A percentile compares a stretch with the other conserved stretches of the same genome.
Conservation (phyloP, 2,329 filamentous ascomycete genomes). For the Fusarium tricinctum region DNA sequence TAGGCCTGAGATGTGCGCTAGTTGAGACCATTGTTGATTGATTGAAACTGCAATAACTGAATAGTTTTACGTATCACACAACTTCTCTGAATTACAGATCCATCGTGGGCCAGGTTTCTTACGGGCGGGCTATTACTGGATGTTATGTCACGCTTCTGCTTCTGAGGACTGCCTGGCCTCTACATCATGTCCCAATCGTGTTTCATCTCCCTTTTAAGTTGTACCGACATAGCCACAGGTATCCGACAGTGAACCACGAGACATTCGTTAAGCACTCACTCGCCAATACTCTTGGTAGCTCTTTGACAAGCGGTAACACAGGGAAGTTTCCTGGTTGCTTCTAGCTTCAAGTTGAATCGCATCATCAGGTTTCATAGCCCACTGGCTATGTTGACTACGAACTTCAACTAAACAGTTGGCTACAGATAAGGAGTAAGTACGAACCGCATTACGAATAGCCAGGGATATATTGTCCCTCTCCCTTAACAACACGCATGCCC, state of each 20-base stretch:
- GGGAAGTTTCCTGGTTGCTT: not conserved
- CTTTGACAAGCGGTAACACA: not conserved
- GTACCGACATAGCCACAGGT: not conserved
- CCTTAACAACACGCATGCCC: not conserved
- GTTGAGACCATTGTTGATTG: slow-evolving; percentile 11
- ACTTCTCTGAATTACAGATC: slow-evolving; percentile 3
- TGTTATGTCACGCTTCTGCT: slow-evolving; percentile 4
- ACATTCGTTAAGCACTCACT: not conserved
- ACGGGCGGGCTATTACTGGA: slow-evolving; percentile 11
- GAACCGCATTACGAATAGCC: not conserved
- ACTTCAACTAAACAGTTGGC: not conserved
- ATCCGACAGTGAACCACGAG: not conserved
- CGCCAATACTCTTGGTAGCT: not conserved
- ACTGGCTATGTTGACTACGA: not conserved
- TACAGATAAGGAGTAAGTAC: not conserved
- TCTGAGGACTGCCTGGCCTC: slow-evolving; percentile 7
- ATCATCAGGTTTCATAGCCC: not conserved
- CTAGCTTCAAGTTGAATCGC: not conserved
- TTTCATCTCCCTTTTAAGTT: slow-evolving; percentile 17
- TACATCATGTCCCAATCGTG: slow-evolving; percentile 14
- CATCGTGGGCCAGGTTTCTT: slow-evolving; percentile 7
- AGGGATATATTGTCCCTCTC: not conserved
- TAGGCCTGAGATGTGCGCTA: slow-evolving; percentile 23
- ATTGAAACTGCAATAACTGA: slow-evolving; percentile 12
- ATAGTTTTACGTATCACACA: not conserved